These are phyloP conservation scores for Phytophthora podocarpi DNA, from an alignment of 352 stramenopile genomes.

Conservation along the genomic window DNA sequence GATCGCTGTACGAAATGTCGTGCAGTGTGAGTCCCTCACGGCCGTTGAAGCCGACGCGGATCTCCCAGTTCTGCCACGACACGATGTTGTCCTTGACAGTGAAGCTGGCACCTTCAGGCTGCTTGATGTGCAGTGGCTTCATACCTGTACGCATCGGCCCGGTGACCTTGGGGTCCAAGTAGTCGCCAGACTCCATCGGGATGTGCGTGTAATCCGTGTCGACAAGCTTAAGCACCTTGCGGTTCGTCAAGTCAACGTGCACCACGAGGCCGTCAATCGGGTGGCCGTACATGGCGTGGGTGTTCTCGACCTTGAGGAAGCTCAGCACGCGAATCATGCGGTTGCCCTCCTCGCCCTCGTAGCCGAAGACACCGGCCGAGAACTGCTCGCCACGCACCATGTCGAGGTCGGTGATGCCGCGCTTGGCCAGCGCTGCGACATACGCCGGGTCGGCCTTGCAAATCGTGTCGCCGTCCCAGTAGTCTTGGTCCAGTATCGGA, in stretches of 20 bases:
- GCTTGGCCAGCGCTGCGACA: slow-evolving; percentile 43
- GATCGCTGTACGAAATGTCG: slow-evolving; percentile 46
- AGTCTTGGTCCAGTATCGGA: slow-evolving; percentile 54
- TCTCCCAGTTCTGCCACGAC: slow-evolving; percentile 81
- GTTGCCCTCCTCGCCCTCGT: slow-evolving; percentile 42
- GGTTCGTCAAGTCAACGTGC: slow-evolving; percentile 52
- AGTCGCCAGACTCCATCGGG: slow-evolving; percentile 49
- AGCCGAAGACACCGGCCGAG: slow-evolving; percentile 50
- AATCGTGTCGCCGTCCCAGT: slow-evolving; percentile 46
- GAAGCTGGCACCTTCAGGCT: slow-evolving; percentile 80
- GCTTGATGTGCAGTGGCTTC: slow-evolving; percentile 73
- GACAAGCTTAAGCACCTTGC: slow-evolving; percentile 41
- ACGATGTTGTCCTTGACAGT: slow-evolving; percentile 69
- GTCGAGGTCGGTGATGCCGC: slow-evolving; percentile 51
- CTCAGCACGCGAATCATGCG: slow-evolving; percentile 60
- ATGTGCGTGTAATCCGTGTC: slow-evolving; percentile 57
- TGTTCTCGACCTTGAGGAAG: slow-evolving; percentile 43
- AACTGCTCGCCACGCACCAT: slow-evolving; percentile 48
- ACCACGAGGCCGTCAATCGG: slow-evolving; percentile 53
- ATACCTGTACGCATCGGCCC: slow-evolving; percentile 49
- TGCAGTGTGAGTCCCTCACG: slow-evolving; percentile 79
- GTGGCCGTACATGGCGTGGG: slow-evolving; percentile 57
- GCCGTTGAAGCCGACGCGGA: slow-evolving; percentile 84
- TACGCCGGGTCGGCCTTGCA: slow-evolving; percentile 50
- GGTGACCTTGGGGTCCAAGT: slow-evolving; percentile 44